phyloP scores from a whole-genome alignment of 2,329 filamentous ascomycete species.

The Hymenoscyphus salicellus region DNA sequence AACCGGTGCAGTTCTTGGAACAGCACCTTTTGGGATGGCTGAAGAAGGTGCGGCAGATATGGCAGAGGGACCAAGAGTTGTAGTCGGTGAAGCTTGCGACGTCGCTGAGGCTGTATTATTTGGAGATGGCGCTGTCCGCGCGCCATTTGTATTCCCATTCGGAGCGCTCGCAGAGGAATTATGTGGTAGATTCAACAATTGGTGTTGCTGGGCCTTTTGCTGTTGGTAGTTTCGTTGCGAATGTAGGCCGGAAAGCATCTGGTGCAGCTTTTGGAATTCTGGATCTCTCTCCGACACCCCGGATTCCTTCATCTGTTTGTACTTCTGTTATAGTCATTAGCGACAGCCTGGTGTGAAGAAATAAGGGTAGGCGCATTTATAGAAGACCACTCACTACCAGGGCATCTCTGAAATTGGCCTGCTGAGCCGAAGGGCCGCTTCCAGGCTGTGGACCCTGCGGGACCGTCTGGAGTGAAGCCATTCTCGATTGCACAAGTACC shows the following conservation, averaged over 20 bases:
- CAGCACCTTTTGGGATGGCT: conserved; percentile 28
- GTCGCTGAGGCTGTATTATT: conserved; percentile 20
- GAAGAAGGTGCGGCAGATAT: conserved; percentile 24
- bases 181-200: conserved; percentile 47
- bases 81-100: conserved; percentile 24
- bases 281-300: conserved; percentile 80
- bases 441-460: conserved; percentile 66
- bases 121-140: conserved; percentile 40
- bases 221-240: conserved; percentile 47
- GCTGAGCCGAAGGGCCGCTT: conserved; percentile 64
- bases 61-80: conserved; percentile 33
- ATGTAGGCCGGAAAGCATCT: conserved; percentile 70
- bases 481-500: conserved; percentile 40
- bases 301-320: conserved; percentile 80
- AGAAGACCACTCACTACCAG: conserved; percentile 53
- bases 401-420: conserved; percentile 70
- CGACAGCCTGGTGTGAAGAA: conserved; percentile 8
- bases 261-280: conserved; percentile 79
- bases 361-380: conserved; percentile 12
- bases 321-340: conserved; percentile 61
- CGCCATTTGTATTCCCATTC: conserved; percentile 56
- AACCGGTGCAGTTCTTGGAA: conserved; percentile 28
- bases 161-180: conserved; percentile 54
- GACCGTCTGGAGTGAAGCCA: conserved; percentile 77
- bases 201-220: conserved; percentile 40